Evolutionary conservation across 352 stramenopile species (phyloP).

Genomic region (Phytophthora palmivora): DNA sequence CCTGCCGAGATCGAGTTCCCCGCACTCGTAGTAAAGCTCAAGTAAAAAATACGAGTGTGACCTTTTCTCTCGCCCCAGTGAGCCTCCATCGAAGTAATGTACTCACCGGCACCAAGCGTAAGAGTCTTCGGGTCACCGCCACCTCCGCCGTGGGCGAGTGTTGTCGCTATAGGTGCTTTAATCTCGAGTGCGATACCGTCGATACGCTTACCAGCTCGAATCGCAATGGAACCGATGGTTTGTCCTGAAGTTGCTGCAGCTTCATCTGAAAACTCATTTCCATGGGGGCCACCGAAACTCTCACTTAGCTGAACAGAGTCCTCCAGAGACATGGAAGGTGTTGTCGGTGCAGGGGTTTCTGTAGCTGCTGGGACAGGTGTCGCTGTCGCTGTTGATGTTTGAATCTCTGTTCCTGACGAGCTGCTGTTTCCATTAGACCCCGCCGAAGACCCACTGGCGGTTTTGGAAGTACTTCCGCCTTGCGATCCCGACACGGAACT

Average conservation of each 20-base stretch:
- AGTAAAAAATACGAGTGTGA: slow-evolving; percentile 12
- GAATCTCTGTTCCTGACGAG: neutral
- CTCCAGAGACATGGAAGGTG: slow-evolving; percentile 2
- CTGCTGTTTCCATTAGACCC: neutral
- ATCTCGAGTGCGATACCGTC: slow-evolving; percentile 9
- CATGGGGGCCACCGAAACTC: slow-evolving; percentile 15
- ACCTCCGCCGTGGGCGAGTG: slow-evolving; percentile 4
- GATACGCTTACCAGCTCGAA: slow-evolving; percentile 11
- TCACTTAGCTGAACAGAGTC: slow-evolving; percentile 9
- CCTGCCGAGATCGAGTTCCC: slow-evolving; percentile 6
- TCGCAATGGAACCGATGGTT: slow-evolving; percentile 5
- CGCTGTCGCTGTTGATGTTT: neutral
- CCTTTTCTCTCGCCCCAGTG: slow-evolving; percentile 11
- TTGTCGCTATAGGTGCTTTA: slow-evolving; percentile 7
- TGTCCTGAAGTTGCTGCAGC: slow-evolving; percentile 3
- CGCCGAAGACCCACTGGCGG: neutral
- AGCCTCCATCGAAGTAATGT: slow-evolving; percentile 12
- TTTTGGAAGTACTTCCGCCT: slow-evolving; percentile 3
- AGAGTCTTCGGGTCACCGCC: slow-evolving; percentile 6
- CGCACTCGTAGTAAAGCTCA: slow-evolving; percentile 8
- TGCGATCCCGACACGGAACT: too few species aligned
- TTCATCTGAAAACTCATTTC: slow-evolving; percentile 8
- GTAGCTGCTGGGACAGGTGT: neutral
- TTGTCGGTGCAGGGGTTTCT: neutral
- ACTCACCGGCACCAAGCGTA: slow-evolving; percentile 4